Evolutionary conservation across 1,284 basidiomycete genomes (phyloP), one percentile per base, ranked within the genome.

Genomic region (Porogramme epimiltina): DNA sequence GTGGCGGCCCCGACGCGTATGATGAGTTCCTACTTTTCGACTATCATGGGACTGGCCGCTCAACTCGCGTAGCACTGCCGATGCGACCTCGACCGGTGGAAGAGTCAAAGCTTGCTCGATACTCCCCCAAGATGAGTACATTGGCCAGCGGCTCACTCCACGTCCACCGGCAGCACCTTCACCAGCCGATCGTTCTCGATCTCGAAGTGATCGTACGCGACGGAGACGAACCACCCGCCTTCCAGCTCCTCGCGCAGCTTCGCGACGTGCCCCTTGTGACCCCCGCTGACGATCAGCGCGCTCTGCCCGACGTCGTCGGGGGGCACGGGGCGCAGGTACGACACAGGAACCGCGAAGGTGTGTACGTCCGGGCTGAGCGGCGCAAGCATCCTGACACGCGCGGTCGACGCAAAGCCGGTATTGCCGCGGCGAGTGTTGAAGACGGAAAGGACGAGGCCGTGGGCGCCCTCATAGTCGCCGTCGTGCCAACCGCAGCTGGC

Each of bases 181-280:
- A 56, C 56, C 3, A 62, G 45, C 13, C 55, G 43, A 23, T 50
- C 51, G 3, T 42, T 15, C 4, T 45, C 42, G n/a, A 60, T 45
- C 42, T 53, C 58, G 24, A 59, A 61, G 33, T 61, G 58, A n/a
- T 53, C 50, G 37, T 56, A 56, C 24, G 55, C 51, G 3, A 47
- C 61, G 11, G 57, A 59, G n/a, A 63, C 56, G 33, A 58, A 58
- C 61, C 61, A 63, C 2, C 58, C 55, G 9, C 31, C 41, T 20
- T 44, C 38, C 37, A 60, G 60, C 45, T 61, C 62, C 44, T 61
- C 58, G 34, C 56, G 28, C 10, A 63, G 18, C 39, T 52, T 51
- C 23, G 55, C 62, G n/a, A 52, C 46, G 20, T 55, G 36, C 9
- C 60, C 62, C 33, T 47, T 52, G 26, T 45, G 31, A 11, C 46